A percentile compares a stretch with the other conserved stretches of the same genome.
Evolutionary conservation across 2,329 filamentous ascomycete genomes (phyloP).

Genomic region (Metarhizium rileyi): DNA sequence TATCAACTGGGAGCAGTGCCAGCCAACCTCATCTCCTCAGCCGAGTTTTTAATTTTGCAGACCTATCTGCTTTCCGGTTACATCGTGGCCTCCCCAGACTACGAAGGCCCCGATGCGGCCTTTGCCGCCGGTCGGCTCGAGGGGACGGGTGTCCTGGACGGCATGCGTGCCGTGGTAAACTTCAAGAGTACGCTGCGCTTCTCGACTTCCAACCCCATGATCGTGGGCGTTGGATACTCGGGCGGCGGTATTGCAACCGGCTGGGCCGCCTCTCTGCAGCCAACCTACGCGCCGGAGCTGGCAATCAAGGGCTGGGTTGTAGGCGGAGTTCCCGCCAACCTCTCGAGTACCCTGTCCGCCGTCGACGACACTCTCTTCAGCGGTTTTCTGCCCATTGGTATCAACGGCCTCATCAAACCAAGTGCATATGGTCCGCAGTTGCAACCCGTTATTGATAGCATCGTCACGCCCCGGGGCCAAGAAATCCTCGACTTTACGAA

Average conservation of each 20-base stretch:
- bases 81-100: conserved; percentile 38
- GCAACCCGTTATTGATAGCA: background rate
- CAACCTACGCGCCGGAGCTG: conserved; percentile 15
- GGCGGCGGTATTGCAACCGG: conserved; percentile 13
- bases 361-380: background rate
- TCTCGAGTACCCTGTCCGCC: background rate
- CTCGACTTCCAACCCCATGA: conserved; percentile 18
- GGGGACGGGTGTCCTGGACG: conserved; percentile 32
- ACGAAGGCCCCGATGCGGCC: conserved; percentile 31
- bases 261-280: conserved; percentile 16
- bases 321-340: conserved; percentile 9
- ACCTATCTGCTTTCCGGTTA: conserved; percentile 30
- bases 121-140: conserved; percentile 30
- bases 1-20: conserved; percentile 18
- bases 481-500: background rate
- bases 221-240: conserved; percentile 33
- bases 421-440: background rate
- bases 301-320: conserved; percentile 14
- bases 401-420: background rate
- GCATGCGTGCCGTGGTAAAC: conserved; percentile 24
- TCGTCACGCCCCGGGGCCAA: background rate
- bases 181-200: conserved; percentile 17
- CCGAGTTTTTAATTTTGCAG: conserved; percentile 13
- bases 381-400: background rate
- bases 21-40: conserved; percentile 19